Evolutionary conservation across 2,329 filamentous ascomycete genomes (phyloP), one percentile per base, ranked within the genome.

Genomic region (Microascus cirrosus): DNA sequence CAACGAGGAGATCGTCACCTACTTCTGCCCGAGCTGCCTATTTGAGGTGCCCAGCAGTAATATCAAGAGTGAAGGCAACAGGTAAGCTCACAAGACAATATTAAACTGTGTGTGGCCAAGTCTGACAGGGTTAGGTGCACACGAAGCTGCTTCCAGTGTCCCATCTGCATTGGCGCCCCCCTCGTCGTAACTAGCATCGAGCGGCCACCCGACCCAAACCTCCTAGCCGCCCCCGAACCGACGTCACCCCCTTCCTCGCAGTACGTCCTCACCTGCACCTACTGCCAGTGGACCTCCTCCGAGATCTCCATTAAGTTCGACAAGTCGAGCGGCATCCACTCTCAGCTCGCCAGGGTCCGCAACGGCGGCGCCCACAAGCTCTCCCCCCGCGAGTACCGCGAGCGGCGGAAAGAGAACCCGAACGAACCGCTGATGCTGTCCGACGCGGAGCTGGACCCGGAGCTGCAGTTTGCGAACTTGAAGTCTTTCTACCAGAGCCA

Each of bases 11-110:
- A 91, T 96, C 58, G 85, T 95, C 54, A 94, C 90, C 57, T 96
- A 91, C 79, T 99, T 90, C 72, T 99, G 94, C 67, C 94, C 94
- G 5, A 93, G 85, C 69, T 99, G 94, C 69, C 74, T 99, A 59
- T 97, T 99, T 67, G 94, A 99, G 72, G 93, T 96, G 35, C 91
- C 93, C 5, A 95, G 89, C 70, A 95, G 90, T 67, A 91, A 90
- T 67, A 83, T 97, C 53, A 91, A 93, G 72, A 89, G 86, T 65
- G 94, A 99, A 67, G 92, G 92, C 51, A 96, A 96, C 72, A 85
- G 91, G 90, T 95, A 79, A 60, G 76, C 15, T 28, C 34, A 52
- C 53, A 20, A 12, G 45, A 22, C n/a, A 24, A 4, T 24, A 24
- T 24, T 7, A 8, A 5, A 50, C 11, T 11, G 12, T 50, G 45